Percentiles rank a stretch among this genome's conserved stretches.
These are phyloP conservation scores for Dendrobium catenatum DNA, from an alignment of 106 monocot genomes.

Conservation along the genomic window DNA sequence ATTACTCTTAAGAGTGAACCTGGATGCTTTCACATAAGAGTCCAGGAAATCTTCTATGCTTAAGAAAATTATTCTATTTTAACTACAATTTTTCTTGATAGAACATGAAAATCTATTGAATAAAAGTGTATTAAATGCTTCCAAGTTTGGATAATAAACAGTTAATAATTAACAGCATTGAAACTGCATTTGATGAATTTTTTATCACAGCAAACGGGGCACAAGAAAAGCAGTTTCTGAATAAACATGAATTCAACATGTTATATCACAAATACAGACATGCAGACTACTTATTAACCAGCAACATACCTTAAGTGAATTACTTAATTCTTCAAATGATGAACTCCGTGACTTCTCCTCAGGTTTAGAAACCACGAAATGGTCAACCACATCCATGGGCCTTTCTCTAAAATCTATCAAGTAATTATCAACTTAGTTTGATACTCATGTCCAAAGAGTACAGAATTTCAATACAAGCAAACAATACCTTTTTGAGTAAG, in stretches of 20 bases:
- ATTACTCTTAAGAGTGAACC: not conserved
- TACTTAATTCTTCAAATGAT: conserved; percentile 42
- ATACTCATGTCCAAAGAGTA: not conserved
- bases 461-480: not conserved
- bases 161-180: not conserved
- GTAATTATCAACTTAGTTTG: not conserved
- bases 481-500: not conserved
- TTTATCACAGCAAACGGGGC: not conserved
- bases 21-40: not conserved
- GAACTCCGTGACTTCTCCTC: conserved; percentile 19
- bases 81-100: not conserved
- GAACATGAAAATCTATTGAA: not conserved
- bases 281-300: not conserved
- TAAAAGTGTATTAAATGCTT: not conserved
- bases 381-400: conserved; percentile 6
- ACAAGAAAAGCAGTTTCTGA: not conserved
- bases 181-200: not conserved
- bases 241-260: not conserved
- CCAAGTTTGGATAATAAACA: not conserved
- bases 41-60: not conserved
- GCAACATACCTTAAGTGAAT: conserved; percentile 62
- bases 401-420: conserved; percentile 25
- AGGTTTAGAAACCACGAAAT: conserved; percentile 8
- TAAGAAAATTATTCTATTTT: not conserved
- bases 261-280: not conserved